Base-by-base conservation (phyloP, 495 filamentous ascomycete species). In the Penicillium coprophilum region DNA sequence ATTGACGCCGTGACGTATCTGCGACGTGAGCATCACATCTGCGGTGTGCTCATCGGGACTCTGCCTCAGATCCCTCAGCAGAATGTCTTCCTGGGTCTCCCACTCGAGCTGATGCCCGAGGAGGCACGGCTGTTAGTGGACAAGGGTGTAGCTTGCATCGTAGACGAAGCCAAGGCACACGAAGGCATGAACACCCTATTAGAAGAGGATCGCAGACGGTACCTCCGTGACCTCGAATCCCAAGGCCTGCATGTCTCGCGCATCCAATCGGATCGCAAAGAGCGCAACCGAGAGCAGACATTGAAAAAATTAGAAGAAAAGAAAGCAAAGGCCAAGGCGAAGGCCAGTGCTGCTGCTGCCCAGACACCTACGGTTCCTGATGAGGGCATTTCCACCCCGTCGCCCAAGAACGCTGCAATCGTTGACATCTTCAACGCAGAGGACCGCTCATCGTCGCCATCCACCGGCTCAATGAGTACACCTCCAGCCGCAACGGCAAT, bases 21-120 rank as follows among this genome's bases (percentile, higher is more conserved):
- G 56, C 87, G 94, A 57, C 84, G 86, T 31, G 78, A 84, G 62
- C 80, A 97, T 73, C 85, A 91, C 69, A 95, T 96, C 64, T 90
- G 89, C 63, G 91, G 92, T 48, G 89, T 94, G 21, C 76, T 97
- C 46, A 87, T 87, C 45, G 94, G 94, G 40, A 89, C 87, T 3
- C 84, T 97, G 39, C 91, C 95, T 3, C 94, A 96, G 72, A 83
- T 87, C 40, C 91, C 93, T 6, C 90, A 93, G 62, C 94, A 98
- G 71, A 98, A 97, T 77, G 80, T 96, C 48, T 97, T 97, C 68
- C 80, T 92, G 55, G 90, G 94, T 19, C 71, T 97, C 34, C 94
- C 94, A 2, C 64, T 97, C 36, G 87, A 96, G 74, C 76, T 98
- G 39, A 90, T 93, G 81, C 86, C 89, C 1, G 94, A 97, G 69